Conservation (phyloP, 139 green algal genomes). For the Edaphochlamys debaryana region DNA sequence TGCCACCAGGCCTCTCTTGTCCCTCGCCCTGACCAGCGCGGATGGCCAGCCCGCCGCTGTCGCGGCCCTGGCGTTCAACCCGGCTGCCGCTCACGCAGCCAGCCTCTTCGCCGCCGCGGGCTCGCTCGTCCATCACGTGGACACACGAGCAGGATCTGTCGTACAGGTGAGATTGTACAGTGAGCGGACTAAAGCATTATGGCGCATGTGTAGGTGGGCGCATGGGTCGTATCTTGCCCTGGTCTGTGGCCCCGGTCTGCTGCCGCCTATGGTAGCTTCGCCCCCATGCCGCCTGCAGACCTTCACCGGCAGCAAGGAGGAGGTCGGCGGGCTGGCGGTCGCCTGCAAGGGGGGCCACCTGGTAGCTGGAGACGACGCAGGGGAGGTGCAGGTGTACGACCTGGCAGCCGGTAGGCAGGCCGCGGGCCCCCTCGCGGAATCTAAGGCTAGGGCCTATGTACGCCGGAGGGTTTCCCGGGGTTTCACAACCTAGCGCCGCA, state of each 20-base stretch:
- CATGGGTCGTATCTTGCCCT: no score
- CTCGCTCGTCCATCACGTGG: background rate
- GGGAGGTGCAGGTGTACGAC: conserved; percentile 63
- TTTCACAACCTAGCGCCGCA: no score
- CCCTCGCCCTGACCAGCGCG: background rate
- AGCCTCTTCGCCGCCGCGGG: conserved; percentile 3
- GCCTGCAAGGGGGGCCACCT: conserved; percentile 48
- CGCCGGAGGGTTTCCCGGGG: no score
- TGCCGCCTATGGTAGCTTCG: no score
- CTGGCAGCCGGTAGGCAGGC: conserved; percentile 28
- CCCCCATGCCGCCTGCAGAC: no score
- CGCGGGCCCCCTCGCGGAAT: no score
- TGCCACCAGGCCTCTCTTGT: background rate
- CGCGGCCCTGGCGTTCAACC: background rate
- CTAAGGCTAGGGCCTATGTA: no score
- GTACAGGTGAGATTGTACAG: no score
- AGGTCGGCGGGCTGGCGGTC: conserved; percentile 66
- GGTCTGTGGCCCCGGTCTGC: no score
- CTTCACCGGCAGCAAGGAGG: conserved; percentile 50
- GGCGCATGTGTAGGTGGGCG: no score
- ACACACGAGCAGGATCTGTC: conserved; percentile 19
- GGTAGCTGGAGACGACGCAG: conserved; percentile 66
- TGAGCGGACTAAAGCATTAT: no score
- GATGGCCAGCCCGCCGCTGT: conserved; percentile 10
- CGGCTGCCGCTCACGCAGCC: background rate